A percentile compares a stretch with the other conserved stretches of the same genome.
These are phyloP conservation scores for Flaveria bidentis DNA, from an alignment of 129 eudicot species.

Conservation along the genomic window DNA sequence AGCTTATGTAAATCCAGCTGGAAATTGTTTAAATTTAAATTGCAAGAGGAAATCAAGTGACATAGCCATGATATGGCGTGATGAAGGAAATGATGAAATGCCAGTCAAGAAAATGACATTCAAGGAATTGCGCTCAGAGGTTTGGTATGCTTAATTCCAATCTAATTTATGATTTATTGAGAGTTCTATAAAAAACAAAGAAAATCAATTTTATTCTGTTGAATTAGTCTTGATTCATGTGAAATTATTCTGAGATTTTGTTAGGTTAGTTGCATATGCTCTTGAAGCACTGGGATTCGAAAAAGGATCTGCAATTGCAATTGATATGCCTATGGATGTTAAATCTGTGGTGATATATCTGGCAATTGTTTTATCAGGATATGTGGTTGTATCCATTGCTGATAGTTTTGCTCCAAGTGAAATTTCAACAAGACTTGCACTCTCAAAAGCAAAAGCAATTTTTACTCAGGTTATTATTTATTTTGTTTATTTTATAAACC, in stretches of 20 bases:
- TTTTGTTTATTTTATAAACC: background rate
- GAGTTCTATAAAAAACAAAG: no score
- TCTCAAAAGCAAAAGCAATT: slow-evolving; percentile 82
- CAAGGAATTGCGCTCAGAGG: slow-evolving; percentile 60
- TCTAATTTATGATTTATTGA: background rate
- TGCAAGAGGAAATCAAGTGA: slow-evolving; percentile 48
- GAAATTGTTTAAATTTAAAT: slow-evolving; percentile 59
- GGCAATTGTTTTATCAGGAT: slow-evolving; percentile 87
- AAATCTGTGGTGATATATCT: slow-evolving; percentile 85
- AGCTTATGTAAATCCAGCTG: slow-evolving; percentile 70
- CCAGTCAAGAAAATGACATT: slow-evolving; percentile 66
- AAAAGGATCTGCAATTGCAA: slow-evolving; percentile 88
- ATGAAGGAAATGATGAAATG: slow-evolving; percentile 71
- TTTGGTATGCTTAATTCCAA: slow-evolving; percentile 56
- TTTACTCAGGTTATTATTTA: slow-evolving; percentile 74
- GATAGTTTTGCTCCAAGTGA: slow-evolving; percentile 92
- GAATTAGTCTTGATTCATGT: background rate
- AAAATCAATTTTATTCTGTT: background rate
- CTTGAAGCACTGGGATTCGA: slow-evolving; percentile 62
- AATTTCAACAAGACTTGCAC: slow-evolving; percentile 66
- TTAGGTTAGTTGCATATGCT: slow-evolving; percentile 80
- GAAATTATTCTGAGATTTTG: slow-evolving; percentile 20
- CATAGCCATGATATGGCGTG: slow-evolving; percentile 65
- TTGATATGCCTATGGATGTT: slow-evolving; percentile 96
- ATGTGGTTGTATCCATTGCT: slow-evolving; percentile 88